Evolutionary conservation across 2,329 filamentous ascomycete species (phyloP), one percentile per base, ranked within the genome.

Genomic region (Sporothrix brunneoviolacea): DNA sequence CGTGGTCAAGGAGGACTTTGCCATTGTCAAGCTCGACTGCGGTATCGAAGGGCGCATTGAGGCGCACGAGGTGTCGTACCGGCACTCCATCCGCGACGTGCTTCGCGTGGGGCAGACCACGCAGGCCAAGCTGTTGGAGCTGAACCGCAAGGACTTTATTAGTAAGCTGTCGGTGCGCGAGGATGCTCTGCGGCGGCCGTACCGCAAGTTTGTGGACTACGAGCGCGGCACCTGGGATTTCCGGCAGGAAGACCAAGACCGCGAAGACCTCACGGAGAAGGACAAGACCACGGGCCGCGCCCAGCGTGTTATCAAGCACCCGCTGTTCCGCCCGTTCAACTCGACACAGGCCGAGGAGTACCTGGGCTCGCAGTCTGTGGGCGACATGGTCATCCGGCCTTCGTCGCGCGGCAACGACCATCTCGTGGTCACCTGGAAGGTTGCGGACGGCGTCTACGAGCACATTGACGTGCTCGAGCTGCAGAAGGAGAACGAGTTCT

Each of bases 391-490:
- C 54, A 96, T 98, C 62, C 85, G 93, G 39, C 91, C 93, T 4
- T 96, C 90, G 1, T 95, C 90, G 24, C 95, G 95, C 67, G 93
- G 93, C 39, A 86, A 89, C 52, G 93, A 98, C 65, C 93, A 98
- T 71, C 75, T 98, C 50, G 90, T 91, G 8, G 83, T 98, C 41
- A 98, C 93, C 0, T 98, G 93, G 93, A 98, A 98, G 73, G 91
- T 98, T 13, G 86, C 89, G 2, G 90, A 97, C 65, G 86, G 86
- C 53, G 83, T 97, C n/a, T 98, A 91, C 66, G 91, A 98, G 69
- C 93, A 98, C 67, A 88, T 98, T 57, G 93, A 98, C 67, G 91
- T 98, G 30, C 77, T 98, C 35, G 93, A 98, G 70, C 76, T 98
- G 62, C 88, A 95, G 67, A 98, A 98, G 70, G 89, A 95, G 56